phyloP scores from a whole-genome alignment of 202 grass and related monocot species.

The Dendrocalamus latiflorus region DNA sequence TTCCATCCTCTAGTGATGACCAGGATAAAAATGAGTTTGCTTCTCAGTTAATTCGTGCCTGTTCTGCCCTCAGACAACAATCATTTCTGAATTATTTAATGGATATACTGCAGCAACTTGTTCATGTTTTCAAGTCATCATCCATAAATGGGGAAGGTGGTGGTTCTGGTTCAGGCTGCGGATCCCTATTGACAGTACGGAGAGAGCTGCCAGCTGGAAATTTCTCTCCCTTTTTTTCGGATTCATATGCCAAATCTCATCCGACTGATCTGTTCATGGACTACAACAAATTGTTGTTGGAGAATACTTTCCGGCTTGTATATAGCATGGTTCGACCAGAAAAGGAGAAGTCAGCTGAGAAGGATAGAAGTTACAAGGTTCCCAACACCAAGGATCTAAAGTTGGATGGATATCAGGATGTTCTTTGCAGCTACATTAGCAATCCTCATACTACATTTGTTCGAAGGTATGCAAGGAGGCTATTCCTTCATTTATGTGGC shows the following conservation, averaged over 20 bases:
- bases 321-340: slow-evolving; percentile 97
- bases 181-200: slow-evolving; percentile 80
- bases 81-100: slow-evolving; percentile 91
- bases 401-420: slow-evolving; percentile 93
- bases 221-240: slow-evolving; percentile 92
- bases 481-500: slow-evolving; percentile 97
- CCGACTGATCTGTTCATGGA: slow-evolving; percentile 86
- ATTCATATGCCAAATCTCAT: slow-evolving; percentile 98
- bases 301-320: slow-evolving; percentile 92
- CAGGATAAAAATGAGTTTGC: slow-evolving; percentile 87
- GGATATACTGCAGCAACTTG: slow-evolving; percentile 94
- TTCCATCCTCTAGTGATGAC: slow-evolving; percentile 51
- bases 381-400: slow-evolving; percentile 76
- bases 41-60: slow-evolving; percentile 80
- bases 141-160: slow-evolving; percentile 57
- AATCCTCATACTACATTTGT: slow-evolving; percentile 95
- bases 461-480: slow-evolving; percentile 91
- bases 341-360: slow-evolving; percentile 86
- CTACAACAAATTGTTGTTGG: slow-evolving; percentile 85
- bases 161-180: slow-evolving; percentile 69
- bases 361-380: slow-evolving; percentile 70
- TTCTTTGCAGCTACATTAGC: slow-evolving; percentile 98
- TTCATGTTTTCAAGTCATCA: slow-evolving; percentile 72
- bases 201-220: slow-evolving; percentile 94
- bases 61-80: slow-evolving; percentile 84